phyloP scores from a whole-genome alignment of 2,329 filamentous ascomycete genomes.

The Colletotrichum tamarilloi region DNA sequence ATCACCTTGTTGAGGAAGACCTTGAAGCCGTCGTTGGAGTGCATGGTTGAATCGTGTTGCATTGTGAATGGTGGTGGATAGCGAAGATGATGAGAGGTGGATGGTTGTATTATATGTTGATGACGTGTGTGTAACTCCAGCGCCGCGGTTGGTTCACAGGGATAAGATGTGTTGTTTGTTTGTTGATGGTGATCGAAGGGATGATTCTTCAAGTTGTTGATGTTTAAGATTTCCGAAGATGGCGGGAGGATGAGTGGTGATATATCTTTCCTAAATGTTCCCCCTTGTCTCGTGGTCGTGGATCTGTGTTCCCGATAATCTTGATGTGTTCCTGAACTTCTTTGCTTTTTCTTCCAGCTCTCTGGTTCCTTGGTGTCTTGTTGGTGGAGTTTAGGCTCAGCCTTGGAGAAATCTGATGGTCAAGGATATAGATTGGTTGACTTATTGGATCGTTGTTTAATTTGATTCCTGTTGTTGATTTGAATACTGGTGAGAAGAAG shows the following conservation, averaged over 20 bases:
- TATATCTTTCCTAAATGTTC: slow-evolving; percentile 11
- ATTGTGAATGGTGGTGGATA: background rate
- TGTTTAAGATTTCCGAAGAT: background rate
- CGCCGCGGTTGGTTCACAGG: background rate
- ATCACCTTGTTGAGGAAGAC: slow-evolving; percentile 58
- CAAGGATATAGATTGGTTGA: background rate
- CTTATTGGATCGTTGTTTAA: background rate
- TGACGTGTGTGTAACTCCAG: background rate
- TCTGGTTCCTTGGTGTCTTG: slow-evolving; percentile 14
- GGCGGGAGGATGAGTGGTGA: background rate
- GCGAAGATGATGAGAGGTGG: background rate
- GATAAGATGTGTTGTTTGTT: background rate
- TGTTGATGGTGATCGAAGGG: background rate
- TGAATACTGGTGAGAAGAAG: slow-evolving; percentile 2
- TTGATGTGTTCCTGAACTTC: background rate
- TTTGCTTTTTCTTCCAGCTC: slow-evolving; percentile 30
- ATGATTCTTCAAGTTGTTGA: background rate
- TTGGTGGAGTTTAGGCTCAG: background rate
- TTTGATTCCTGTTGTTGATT: background rate
- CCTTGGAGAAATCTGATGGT: background rate
- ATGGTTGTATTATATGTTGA: background rate
- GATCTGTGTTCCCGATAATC: background rate
- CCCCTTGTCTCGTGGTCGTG: slow-evolving; percentile 12
- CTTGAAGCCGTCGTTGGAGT: slow-evolving; percentile 55
- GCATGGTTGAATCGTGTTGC: slow-evolving; percentile 36